Evolutionary conservation across 257 asterid genomes (phyloP).

Genomic region (Penstemon barbatus): DNA sequence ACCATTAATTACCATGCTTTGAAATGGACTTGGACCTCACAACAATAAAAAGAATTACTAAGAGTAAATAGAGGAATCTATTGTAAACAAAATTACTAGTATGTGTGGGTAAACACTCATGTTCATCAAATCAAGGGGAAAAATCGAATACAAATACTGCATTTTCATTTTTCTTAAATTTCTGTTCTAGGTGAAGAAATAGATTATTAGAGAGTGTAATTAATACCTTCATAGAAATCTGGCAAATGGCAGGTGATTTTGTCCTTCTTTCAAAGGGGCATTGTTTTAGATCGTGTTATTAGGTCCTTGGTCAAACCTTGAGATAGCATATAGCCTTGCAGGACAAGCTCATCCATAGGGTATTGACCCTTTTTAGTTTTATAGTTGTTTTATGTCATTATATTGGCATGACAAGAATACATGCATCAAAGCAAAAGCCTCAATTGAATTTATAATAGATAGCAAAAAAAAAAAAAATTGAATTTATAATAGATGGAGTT

Average conservation of each 20-base stretch:
- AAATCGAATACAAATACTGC: neutral
- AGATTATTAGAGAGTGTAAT: neutral
- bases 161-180: neutral
- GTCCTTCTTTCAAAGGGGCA: neutral
- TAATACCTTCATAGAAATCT: neutral
- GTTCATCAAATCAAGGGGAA: neutral
- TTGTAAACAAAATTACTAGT: conserved; percentile 1
- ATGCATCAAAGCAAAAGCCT: conserved; percentile 2
- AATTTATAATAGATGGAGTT: neutral
- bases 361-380: neutral
- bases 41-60: neutral
- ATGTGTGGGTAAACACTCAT: neutral
- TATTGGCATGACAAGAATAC: neutral
- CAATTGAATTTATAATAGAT: neutral
- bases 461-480: too few species aligned
- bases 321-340: neutral
- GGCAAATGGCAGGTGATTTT: conserved; percentile 6
- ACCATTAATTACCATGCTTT: too few species aligned
- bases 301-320: neutral
- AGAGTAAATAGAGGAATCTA: neutral
- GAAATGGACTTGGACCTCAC: too few species aligned
- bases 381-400: neutral
- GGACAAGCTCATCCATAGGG: neutral
- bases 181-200: neutral
- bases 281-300: neutral